Percentiles rank a stretch among this genome's conserved stretches.
phyloP scores from a whole-genome alignment of 2,329 filamentous ascomycete genomes.

The Penicillium sp. region DNA sequence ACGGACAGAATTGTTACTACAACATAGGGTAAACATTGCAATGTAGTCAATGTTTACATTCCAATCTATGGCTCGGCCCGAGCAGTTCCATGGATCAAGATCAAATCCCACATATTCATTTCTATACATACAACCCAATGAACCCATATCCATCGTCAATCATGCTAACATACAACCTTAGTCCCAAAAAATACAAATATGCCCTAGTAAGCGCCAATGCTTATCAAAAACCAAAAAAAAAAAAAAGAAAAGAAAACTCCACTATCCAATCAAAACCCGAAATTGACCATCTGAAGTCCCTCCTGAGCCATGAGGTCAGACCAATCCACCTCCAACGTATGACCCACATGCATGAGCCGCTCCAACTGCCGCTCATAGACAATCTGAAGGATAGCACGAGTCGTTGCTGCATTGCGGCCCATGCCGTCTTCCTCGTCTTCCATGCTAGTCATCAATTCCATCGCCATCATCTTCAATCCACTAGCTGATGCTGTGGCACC shows the following conservation, averaged over 20 bases:
- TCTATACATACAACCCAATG: slow-evolving; percentile 23
- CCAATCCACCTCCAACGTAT: slow-evolving; percentile 53
- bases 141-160: slow-evolving; percentile 18
- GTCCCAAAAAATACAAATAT: slow-evolving; percentile 1
- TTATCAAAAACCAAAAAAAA: slow-evolving; percentile 5
- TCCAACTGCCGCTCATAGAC: slow-evolving; percentile 52
- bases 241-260: slow-evolving; percentile 5
- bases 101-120: slow-evolving; percentile 10
- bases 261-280: slow-evolving; percentile 43
- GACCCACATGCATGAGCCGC: slow-evolving; percentile 40
- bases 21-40: too few species aligned
- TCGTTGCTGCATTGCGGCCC: slow-evolving; percentile 49
- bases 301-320: slow-evolving; percentile 48
- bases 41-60: neutral
- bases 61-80: slow-evolving; percentile 4
- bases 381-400: slow-evolving; percentile 47
- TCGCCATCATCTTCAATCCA: slow-evolving; percentile 47
- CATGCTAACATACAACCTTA: slow-evolving; percentile 16
- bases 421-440: slow-evolving; percentile 47
- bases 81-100: neutral
- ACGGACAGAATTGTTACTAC: too few species aligned
- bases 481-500: slow-evolving; percentile 46
- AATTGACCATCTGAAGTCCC: slow-evolving; percentile 52
- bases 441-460: slow-evolving; percentile 51
- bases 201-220: slow-evolving; percentile 5